A percentile compares a stretch with the other conserved stretches of the same genome.
Conservation (phyloP, 1,139 yeast genomes). For the Petasospora fabianii region DNA sequence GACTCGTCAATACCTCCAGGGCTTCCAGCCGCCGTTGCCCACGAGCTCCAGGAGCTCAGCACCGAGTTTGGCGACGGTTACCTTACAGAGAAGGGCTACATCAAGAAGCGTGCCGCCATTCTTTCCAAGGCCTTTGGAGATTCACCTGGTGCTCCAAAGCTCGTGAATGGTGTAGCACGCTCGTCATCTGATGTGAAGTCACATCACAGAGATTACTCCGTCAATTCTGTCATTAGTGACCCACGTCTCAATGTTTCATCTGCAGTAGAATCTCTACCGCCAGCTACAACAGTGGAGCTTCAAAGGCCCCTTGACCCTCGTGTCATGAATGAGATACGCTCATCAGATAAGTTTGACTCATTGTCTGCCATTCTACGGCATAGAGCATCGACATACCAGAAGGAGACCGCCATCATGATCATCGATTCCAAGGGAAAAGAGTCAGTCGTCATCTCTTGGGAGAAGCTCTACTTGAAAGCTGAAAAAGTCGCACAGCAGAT, state of each 20-base stretch:
- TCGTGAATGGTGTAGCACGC: constrained; percentile 2
- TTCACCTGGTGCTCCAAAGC: too few species aligned
- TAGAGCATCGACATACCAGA: constrained; percentile 62
- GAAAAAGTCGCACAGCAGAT: constrained; percentile 89
- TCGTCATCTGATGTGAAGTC: constrained; percentile 11
- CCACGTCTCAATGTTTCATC: background rate
- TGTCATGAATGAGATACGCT: constrained; percentile 32
- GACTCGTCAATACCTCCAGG: constrained; percentile 25
- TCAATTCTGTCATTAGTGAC: constrained; percentile 20
- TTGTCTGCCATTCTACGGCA: constrained; percentile 69
- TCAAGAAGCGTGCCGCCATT: constrained; percentile 50
- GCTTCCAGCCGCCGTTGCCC: constrained; percentile 16
- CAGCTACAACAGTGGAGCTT: constrained; percentile 26
- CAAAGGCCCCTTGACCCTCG: constrained; percentile 64
- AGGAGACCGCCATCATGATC: constrained; percentile 68
- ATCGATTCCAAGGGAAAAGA: constrained; percentile 84
- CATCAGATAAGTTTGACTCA: constrained; percentile 44
- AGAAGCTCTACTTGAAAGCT: constrained; percentile 74
- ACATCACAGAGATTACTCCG: constrained; percentile 24
- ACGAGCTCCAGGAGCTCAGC: constrained; percentile 40
- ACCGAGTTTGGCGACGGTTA: constrained; percentile 60
- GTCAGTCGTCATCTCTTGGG: constrained; percentile 77
- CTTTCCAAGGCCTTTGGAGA: constrained; percentile 32
- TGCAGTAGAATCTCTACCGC: constrained; percentile 23
- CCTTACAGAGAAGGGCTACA: constrained; percentile 64